Base-by-base conservation (phyloP, 2,329 filamentous ascomycete genomes). In the Neofusicoccum laricinum region DNA sequence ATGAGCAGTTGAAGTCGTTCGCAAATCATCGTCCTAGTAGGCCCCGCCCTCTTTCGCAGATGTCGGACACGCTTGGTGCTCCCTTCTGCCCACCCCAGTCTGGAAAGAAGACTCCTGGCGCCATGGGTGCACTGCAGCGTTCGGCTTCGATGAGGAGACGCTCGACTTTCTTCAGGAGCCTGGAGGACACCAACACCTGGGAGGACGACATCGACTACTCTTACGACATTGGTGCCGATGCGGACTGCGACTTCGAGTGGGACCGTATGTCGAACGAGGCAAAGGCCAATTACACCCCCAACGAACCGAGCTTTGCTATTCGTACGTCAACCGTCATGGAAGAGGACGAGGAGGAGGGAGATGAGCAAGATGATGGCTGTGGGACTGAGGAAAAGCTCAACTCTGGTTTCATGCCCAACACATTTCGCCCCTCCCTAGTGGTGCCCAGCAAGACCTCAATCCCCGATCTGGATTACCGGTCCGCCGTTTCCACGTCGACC, bases 201-300 rank as follows among this genome's bases (percentile, higher is more conserved):
- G 85, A 88, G 69, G 85, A 86, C 43, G 85, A 86, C 66, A 84
- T 88, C 64, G 85, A 88, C 67, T 87, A 84, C 69, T 86, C 84
- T 69, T 88, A 88, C 68, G 83, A 87, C 66, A 82, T 86, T 70
- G 84, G 83, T 30, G 82, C 85, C 5, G 86, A 88, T 72, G 85
- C 85, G 1, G 83, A 84, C 61, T 87, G 83, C 67, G 80, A 88
- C 66, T 86, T 86, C 64, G 84, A 87, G 65, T 88, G 85, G 85
- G 78, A 81, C 64, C 76, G 70, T 43, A 67, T 67, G 25, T 76
- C 70, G 8, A 69, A 68, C 30, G 69, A 72, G n/a, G 71, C 58
- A 70, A 66, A 58, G 72, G 76, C 51, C 34, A 77, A 79, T 59
- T 72, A 53, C 45, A 66, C 48, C 45, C 66, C 46, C 43, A 59